Base-by-base conservation (phyloP, 495 filamentous ascomycete species). In the Aspergillus leporis region DNA sequence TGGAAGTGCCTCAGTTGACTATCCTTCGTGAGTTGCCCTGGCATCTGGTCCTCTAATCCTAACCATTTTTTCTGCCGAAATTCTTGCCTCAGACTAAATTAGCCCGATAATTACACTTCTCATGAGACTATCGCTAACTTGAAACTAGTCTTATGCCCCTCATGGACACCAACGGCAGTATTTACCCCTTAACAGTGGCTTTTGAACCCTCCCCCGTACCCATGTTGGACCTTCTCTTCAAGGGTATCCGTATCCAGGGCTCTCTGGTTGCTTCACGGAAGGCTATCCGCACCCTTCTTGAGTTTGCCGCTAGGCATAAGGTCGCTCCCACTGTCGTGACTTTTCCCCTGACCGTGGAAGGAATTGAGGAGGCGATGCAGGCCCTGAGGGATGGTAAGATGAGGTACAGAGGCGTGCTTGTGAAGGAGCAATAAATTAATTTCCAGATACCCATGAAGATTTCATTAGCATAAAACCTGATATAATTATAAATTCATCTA, bases 171-270 rank as follows among this genome's bases (percentile, higher is more conserved):
- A 66, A 71, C n/a, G 76, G 76, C 32, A 74, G 67, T 0, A 81
- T 85, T 52, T 80, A 80, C 68, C 81, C 83, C 1, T 63, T 86
- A 41, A 75, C 74, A 3, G 78, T 84, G 31, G 69, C 78, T 18
- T 58, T 70, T 10, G 75, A 70, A 16, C 61, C 81, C 25, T 75
- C 85, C 16, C 59, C 63, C 4, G 71, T 85, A 23, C 83, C 83
- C 3, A 74, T 81, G 56, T 64, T 77, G 52, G 61, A 65, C 3
- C 51, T 85, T 54, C 65, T 82, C 32, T 5, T 67, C 8, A 67
- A 70, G n/a, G 84, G 81, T 19, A 60, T 85, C 36, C 74, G 68
- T 6, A 68, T 87, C 51, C 85, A 87, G 61, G 84, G 82, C 5
- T 77, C 75, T 10, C 40, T 85, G 4, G 78, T 85, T 41, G 82